Evolutionary conservation across 441 rosid genomes (phyloP), one percentile per base, ranked within the genome.

Genomic region (Cnidoscolus chayamansa): DNA sequence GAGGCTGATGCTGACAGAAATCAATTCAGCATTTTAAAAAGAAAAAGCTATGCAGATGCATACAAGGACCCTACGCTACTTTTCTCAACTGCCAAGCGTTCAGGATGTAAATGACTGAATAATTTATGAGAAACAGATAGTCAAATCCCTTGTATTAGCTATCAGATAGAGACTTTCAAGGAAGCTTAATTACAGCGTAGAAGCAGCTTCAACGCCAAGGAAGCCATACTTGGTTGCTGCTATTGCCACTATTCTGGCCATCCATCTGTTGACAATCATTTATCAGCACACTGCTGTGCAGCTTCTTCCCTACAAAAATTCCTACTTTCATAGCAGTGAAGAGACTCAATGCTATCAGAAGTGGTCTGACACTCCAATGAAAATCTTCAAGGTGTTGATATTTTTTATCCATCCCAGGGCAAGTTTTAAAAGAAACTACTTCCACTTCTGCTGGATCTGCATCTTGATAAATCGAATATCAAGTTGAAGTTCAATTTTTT

Each of bases 401-500:
- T 70, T 90, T 92, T 65, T 85, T 73, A 57, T 84, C 81, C 20
- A 90, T 69, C 30, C 97, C 97, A 1, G 78, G 74, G 78, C 91
- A 94, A 11, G 86, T 80, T 58, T 72, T 58, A 51, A 94, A 94
- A 58, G 86, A 79, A 74, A 92, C 89, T 19, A 71, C 63, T 81
- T 89, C 97, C 74, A 92, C 89, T 84, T 94, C 97, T 71, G 87
- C 88, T 56, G 97, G 97, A 81, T 94, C 98, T 1, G 96, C 97
- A 25, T 25, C 25, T 25, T 25, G 25, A 25, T 25, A 25, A 25
- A 25, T 25, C 25, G 25, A 25, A 25, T 25, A 25, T 25, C 25
- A 25, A 25, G 25, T 25, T 25, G 25, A 25, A 25, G 25, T 25
- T 25, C 25, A 25, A 25, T 25, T 25, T 25, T 25, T 25, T 25